Evolutionary conservation across 2,329 filamentous ascomycete species (phyloP).

Genomic region (Sodiomyces alkalinus): DNA sequence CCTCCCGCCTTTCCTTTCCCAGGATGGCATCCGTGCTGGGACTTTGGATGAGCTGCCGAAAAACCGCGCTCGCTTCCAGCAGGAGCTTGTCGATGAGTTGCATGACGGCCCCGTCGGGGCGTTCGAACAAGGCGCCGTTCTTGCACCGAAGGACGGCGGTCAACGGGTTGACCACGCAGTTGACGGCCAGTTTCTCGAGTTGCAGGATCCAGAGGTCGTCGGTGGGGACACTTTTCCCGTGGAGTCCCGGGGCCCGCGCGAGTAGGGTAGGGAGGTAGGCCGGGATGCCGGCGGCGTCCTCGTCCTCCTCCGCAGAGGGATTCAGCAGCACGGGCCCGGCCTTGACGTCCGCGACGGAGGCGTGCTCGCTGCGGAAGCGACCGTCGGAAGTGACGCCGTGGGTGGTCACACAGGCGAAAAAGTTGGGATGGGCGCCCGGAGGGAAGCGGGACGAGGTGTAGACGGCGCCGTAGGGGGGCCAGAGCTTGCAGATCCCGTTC

Average conservation of each 20-base stretch:
- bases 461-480: constrained; percentile 32
- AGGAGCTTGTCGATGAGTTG: constrained; percentile 54
- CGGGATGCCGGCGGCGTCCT: constrained; percentile 6
- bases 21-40: constrained; percentile 28
- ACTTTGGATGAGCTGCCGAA: constrained; percentile 51
- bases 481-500: constrained; percentile 66
- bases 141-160: constrained; percentile 61
- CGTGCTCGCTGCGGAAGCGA: constrained; percentile 35
- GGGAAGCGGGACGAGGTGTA: constrained; percentile 28
- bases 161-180: constrained; percentile 71
- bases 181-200: constrained; percentile 74
- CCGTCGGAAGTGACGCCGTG: constrained; percentile 38
- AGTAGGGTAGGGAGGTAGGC: constrained; percentile 30
- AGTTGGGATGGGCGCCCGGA: constrained; percentile 37
- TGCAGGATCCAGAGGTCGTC: constrained; percentile 44
- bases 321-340: constrained; percentile 29
- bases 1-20: not conserved
- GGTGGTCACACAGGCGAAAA: constrained; percentile 51
- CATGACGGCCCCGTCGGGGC: constrained; percentile 31
- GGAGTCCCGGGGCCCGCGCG: constrained; percentile 24
- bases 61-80: constrained; percentile 58
- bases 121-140: constrained; percentile 63
- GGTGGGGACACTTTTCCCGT: constrained; percentile 21
- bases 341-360: constrained; percentile 30
- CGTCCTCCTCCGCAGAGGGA: too few relatives aligned